phyloP scores from a whole-genome alignment of 2,329 filamentous ascomycete species.

The Aspergillus sp. region DNA sequence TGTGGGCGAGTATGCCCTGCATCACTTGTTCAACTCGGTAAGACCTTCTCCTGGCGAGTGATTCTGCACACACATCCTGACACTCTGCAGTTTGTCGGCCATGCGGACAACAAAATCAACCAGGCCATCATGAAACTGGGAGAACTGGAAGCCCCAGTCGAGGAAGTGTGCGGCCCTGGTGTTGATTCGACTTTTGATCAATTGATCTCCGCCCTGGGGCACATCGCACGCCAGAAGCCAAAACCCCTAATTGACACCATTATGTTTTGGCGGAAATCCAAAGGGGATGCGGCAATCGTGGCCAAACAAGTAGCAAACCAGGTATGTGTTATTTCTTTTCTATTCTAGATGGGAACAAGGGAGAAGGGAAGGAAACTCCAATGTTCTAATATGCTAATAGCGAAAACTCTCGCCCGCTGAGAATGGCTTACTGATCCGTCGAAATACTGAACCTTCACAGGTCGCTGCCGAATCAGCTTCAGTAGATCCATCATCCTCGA shows the following conservation, averaged over 20 bases:
- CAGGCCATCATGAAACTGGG: slow-evolving; percentile 73
- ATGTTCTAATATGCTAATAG: slow-evolving; percentile 6
- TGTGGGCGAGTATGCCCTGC: slow-evolving; percentile 94
- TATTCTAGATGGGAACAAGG: too few species aligned
- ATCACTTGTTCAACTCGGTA: slow-evolving; percentile 89
- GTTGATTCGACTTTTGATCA: slow-evolving; percentile 88
- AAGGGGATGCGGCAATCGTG: slow-evolving; percentile 77
- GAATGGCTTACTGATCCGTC: slow-evolving; percentile 48
- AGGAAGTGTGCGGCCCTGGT: slow-evolving; percentile 81
- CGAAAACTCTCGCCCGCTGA: slow-evolving; percentile 30
- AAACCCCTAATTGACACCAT: slow-evolving; percentile 94
- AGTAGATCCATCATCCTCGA: slow-evolving; percentile 15
- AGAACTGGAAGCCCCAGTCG: slow-evolving; percentile 74
- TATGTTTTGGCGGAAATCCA: slow-evolving; percentile 96
- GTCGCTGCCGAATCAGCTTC: slow-evolving; percentile 24
- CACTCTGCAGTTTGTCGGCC: slow-evolving; percentile 65
- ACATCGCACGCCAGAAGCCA: slow-evolving; percentile 88
- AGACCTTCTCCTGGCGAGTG: slow-evolving; percentile 24
- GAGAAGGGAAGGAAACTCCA: too few species aligned
- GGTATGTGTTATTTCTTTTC: slow-evolving; percentile 12
- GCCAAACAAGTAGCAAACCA: slow-evolving; percentile 41
- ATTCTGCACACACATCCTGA: slow-evolving; percentile 22
- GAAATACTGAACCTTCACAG: slow-evolving; percentile 66
- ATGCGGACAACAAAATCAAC: slow-evolving; percentile 93
- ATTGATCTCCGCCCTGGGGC: slow-evolving; percentile 82